Percentiles rank a stretch among this genome's conserved stretches.
Evolutionary conservation across 2,329 filamentous ascomycete genomes (phyloP).

Genomic region (Madurella mycetomatis): DNA sequence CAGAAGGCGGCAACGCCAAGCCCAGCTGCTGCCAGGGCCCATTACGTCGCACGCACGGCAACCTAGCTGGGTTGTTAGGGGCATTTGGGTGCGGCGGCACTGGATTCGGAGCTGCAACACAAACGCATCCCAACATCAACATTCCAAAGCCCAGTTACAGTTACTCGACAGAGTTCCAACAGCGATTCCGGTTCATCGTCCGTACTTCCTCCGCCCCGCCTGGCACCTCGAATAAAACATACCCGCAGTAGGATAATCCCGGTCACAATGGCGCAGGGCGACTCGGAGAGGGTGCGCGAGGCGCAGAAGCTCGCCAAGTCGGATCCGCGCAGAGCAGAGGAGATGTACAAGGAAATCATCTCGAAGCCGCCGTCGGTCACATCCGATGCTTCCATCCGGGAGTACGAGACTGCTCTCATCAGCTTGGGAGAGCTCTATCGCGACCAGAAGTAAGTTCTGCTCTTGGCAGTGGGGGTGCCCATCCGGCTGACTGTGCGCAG

Average conservation of each 20-base stretch:
- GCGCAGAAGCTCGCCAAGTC: slow-evolving; percentile 78
- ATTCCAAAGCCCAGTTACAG: slow-evolving; percentile 8
- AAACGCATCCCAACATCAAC: slow-evolving; percentile 7
- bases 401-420: slow-evolving; percentile 87
- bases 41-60: slow-evolving; percentile 28
- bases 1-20: not conserved
- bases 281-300: slow-evolving; percentile 71
- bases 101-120: slow-evolving; percentile 13
- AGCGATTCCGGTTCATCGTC: not conserved
- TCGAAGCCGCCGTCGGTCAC: slow-evolving; percentile 78
- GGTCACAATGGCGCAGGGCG: slow-evolving; percentile 51
- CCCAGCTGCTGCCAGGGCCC: slow-evolving; percentile 14
- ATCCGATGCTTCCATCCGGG: slow-evolving; percentile 77
- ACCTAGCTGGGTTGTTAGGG: slow-evolving; percentile 23
- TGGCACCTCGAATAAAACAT: not conserved
- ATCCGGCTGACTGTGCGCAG: slow-evolving; percentile 38
- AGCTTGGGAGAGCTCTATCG: slow-evolving; percentile 89
- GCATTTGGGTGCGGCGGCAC: slow-evolving; percentile 18
- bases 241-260: not conserved
- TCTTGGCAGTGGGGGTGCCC: not conserved
- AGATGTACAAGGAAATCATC: slow-evolving; percentile 84
- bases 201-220: not conserved
- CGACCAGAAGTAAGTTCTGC: slow-evolving; percentile 68
- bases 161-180: slow-evolving; percentile 8
- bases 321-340: slow-evolving; percentile 78